A percentile compares a stretch with the other conserved stretches of the same genome.
Conservation (phyloP, 192 early-diverging fungal species). For the Coemansia biformis region DNA sequence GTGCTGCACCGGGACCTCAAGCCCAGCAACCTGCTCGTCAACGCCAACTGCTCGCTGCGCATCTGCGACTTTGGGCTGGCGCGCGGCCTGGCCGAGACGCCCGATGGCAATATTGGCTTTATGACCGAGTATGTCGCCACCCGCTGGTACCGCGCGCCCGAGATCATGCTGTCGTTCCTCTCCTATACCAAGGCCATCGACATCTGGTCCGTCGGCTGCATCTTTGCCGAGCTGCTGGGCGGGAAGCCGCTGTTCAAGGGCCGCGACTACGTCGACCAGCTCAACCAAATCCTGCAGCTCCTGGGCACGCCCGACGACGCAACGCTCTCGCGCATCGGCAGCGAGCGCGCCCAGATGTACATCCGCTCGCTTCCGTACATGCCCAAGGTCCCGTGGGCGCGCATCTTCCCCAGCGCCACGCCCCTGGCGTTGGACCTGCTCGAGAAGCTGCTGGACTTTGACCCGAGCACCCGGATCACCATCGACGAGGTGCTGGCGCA, state of each 20-base stretch:
- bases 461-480: constrained; percentile 87
- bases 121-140: constrained; percentile 99
- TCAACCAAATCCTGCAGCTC: constrained; percentile 93
- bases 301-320: constrained; percentile 94
- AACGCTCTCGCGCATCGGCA: constrained; percentile 80
- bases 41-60: constrained; percentile 87
- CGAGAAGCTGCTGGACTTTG: constrained; percentile 83
- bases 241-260: constrained; percentile 94
- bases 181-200: constrained; percentile 99
- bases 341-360: constrained; percentile 92
- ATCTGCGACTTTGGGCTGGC: constrained; percentile 99
- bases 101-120: constrained; percentile 79
- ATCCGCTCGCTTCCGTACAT: constrained; percentile 86
- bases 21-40: constrained; percentile 84
- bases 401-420: constrained; percentile 82
- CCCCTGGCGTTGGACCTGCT: constrained; percentile 79
- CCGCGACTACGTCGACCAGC: constrained; percentile 94
- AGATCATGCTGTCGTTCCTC: constrained; percentile 96
- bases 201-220: constrained; percentile 99
- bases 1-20: constrained; percentile 98
- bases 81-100: constrained; percentile 78
- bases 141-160: constrained; percentile 98
- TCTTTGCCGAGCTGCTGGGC: constrained; percentile 95
- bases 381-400: constrained; percentile 80
- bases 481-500: constrained; percentile 90